These are phyloP conservation scores for Chaetoceros tenuissimus DNA, from an alignment of 108 stramenopile species.

Conservation along the genomic window DNA sequence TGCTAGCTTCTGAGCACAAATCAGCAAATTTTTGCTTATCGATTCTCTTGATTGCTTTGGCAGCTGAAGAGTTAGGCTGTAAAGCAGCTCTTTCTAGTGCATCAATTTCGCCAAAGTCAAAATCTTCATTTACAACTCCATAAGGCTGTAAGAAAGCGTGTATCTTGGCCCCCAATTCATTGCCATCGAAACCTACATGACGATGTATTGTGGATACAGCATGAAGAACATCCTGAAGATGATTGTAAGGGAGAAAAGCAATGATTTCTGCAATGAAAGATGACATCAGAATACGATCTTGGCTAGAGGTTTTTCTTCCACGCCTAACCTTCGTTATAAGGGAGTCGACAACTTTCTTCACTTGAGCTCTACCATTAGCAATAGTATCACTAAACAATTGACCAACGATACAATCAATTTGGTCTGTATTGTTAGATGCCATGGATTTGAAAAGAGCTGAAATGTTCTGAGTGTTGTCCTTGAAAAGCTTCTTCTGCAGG, in stretches of 20 bases:
- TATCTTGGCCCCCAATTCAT: slow-evolving; percentile 45
- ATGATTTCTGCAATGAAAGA: slow-evolving; percentile 70
- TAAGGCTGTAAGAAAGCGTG: slow-evolving; percentile 42
- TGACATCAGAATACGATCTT: slow-evolving; percentile 45
- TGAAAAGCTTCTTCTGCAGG: slow-evolving; percentile 63
- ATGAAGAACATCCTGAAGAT: slow-evolving; percentile 60
- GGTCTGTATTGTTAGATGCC: slow-evolving; percentile 8
- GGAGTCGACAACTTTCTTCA: slow-evolving; percentile 52
- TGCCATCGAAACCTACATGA: slow-evolving; percentile 49
- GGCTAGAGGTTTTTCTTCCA: slow-evolving; percentile 7
- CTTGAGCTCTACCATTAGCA: slow-evolving; percentile 49
- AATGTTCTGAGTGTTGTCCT: slow-evolving; percentile 28
- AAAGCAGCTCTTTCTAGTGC: slow-evolving; percentile 18
- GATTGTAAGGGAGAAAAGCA: slow-evolving; percentile 70
- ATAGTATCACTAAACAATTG: slow-evolving; percentile 71
- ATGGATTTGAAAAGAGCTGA: slow-evolving; percentile 50
- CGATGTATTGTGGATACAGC: slow-evolving; percentile 57
- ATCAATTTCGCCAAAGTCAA: slow-evolving; percentile 51
- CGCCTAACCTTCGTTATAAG: slow-evolving; percentile 2
- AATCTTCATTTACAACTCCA: slow-evolving; percentile 57
- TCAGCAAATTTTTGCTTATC: slow-evolving; percentile 27
- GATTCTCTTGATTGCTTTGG: slow-evolving; percentile 16
- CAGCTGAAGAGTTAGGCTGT: slow-evolving; percentile 29
- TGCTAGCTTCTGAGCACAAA: slow-evolving; percentile 52
- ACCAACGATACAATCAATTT: slow-evolving; percentile 73